Evolutionary conservation across 495 filamentous ascomycete genomes (phyloP), one percentile per base, ranked within the genome.

Genomic region (Delitschia confertaspora): DNA sequence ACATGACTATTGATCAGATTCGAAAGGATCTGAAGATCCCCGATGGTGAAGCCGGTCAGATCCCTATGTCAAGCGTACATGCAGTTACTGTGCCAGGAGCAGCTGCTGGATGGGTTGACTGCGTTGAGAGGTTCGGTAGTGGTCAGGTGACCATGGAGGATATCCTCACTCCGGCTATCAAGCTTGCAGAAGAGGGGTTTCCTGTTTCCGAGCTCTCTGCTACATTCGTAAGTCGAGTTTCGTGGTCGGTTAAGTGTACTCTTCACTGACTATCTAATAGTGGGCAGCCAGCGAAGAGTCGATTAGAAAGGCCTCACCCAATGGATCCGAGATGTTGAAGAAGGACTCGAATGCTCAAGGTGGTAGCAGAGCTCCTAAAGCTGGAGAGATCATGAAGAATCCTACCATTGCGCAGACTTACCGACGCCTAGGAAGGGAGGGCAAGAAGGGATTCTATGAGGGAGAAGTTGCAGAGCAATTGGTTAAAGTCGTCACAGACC

Each of bases 81-180:
- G 72, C 85, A 2, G 84, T 84, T 0, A 93, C 87, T 2, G 82
- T 85, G 0, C 91, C 91, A 0, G 91, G 91, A 6, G 87, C 93
- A 5, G 78, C 93, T 8, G 93, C 88, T 5, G 91, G 93, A 2
- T 98, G 93, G 91, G 78, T 84, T 23, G 91, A 98, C 61, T 80
- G 79, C 0, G 71, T 96, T n/a, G 79, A 88, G 64, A 80, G 73
- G 34, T 95, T 96, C 61, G 91, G 91, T 3, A 95, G 86, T 59
- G 85, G 86, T 2, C 93, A 82, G 63, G 45, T 96, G 20, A 75
- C 70, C 0, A 45, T 98, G 62, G 70, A 76, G 55, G 76, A 95
- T 58, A 80, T 96, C 33, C 65, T 98, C 18, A 68, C 66, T 25
- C 89, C 91, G 8, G 91, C 85, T 0, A 87, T 95, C 53, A 75